Percentiles rank a stretch among this genome's conserved stretches.
These are phyloP conservation scores for Pythium coloratum DNA, from an alignment of 352 stramenopile genomes.

Conservation along the genomic window DNA sequence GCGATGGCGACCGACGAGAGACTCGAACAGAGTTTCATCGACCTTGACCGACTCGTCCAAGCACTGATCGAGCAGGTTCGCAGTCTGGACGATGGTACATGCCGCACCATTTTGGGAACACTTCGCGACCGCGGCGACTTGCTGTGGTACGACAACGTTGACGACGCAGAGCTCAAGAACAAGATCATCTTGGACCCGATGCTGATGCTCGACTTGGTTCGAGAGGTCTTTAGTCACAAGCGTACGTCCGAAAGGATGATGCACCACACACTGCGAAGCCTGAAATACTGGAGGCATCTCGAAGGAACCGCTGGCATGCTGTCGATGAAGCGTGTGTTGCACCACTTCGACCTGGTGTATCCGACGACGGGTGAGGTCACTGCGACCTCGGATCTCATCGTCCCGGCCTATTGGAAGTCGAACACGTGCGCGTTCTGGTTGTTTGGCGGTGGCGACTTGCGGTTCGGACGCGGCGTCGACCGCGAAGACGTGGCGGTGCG, in stretches of 20 bases:
- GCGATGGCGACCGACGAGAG: background rate
- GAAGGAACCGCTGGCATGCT: conserved; percentile 7
- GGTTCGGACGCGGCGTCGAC: background rate
- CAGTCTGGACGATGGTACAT: background rate
- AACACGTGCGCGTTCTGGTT: too few species aligned
- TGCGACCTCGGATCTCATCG: background rate
- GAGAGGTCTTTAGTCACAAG: conserved; percentile 1
- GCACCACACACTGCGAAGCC: background rate
- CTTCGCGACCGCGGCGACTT: conserved; percentile 9
- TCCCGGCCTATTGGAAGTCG: too few species aligned
- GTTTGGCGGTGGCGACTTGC: conserved; percentile 7
- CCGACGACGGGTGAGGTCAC: conserved; percentile 5
- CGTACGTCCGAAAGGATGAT: background rate
- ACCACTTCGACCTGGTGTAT: conserved; percentile 9
- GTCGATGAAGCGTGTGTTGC: conserved; percentile 20
- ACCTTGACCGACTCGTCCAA: too few species aligned
- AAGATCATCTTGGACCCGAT: background rate
- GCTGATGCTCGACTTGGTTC: conserved; percentile 10
- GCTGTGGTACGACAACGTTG: background rate
- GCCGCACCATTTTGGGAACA: background rate
- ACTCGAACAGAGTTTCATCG: background rate
- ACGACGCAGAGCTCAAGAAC: background rate
- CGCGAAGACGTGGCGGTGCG: background rate
- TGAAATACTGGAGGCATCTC: background rate
- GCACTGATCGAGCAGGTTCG: too few species aligned